Evolutionary conservation across 345 rosid genomes (phyloP).

Genomic region (Kernera saxatilis): DNA sequence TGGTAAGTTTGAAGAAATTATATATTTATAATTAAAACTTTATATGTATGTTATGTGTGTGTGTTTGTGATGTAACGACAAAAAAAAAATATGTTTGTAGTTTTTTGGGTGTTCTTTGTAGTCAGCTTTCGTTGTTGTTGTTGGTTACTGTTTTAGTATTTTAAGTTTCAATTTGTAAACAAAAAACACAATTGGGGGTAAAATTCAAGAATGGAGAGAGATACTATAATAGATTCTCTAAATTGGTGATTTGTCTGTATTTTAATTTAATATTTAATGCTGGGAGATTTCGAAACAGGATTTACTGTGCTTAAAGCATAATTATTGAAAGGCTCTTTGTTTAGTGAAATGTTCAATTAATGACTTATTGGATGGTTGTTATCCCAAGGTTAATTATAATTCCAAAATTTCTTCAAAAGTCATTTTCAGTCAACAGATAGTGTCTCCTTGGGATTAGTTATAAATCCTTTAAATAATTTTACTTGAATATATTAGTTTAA

Average conservation of each 20-base stretch:
- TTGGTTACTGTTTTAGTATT: conserved; percentile 22
- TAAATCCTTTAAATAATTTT: neutral
- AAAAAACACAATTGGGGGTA: neutral
- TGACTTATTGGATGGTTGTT: conserved; percentile 16
- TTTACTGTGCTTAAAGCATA: conserved; percentile 15
- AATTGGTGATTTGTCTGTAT: conserved; percentile 1
- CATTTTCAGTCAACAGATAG: conserved; percentile 14
- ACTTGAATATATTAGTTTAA: neutral
- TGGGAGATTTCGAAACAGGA: neutral
- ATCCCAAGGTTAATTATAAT: neutral
- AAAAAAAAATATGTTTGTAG: conserved; percentile 10
- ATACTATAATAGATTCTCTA: neutral
- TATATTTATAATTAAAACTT: neutral
- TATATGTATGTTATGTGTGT: neutral
- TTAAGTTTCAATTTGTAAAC: conserved; percentile 23
- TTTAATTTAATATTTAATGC: neutral
- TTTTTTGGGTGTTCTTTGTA: conserved; percentile 5
- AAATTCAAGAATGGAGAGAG: neutral
- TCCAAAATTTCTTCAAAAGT: neutral
- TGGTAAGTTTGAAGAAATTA: conserved; percentile 11
- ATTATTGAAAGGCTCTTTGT: conserved; percentile 3
- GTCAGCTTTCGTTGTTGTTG: conserved; percentile 7
- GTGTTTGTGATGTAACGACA: conserved; percentile 24
- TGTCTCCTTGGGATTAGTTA: conserved; percentile 24
- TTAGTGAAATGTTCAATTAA: conserved; percentile 16